Evolutionary conservation across 345 rosid species (phyloP), one percentile per base, ranked within the genome.

Genomic region (Euphorbia pulcherrima): DNA sequence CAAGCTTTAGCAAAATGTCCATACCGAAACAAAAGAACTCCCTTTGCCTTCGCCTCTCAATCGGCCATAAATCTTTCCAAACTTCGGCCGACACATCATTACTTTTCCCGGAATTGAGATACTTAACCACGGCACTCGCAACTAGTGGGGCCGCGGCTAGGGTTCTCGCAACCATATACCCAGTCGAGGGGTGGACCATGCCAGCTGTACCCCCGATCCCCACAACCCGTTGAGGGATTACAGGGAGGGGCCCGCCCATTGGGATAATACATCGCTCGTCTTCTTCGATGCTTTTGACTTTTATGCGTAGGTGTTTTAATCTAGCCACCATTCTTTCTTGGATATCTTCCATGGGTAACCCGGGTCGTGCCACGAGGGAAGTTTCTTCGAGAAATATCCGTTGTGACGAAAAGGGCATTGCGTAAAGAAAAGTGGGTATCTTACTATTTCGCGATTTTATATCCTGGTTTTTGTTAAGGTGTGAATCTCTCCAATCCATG

Each of bases 1-100:
- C 95, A 1, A 91, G 96, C 78, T 91, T 94, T 47, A 94, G 90
- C 72, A 94, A 74, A 68, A 89, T 78, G 79, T 91, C 99, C 99
- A 94, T 94, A n/a, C 99, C 97, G 3, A 94, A 94, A 80, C 99
- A 94, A 85, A 94, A 94, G 86, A 94, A 94, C 65, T 94, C 99
- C 77, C 99, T 81, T 57, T 94, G 99, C 75, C 99, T 85, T 70
- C 97, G 81, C 74, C 97, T 85, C 69, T 89, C 71, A 53, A 89
- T 89, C 26, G 99, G 99, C 99, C 99, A 94, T 70, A 94, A 83
- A 72, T 94, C 92, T 78, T 80, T 84, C 99, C 99, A 94, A 14
- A 94, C 96, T 72, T 84, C 74, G 28, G 86, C 83, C 0, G 99
- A 89, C 70, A 94, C 69, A 20, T 83, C 81, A 71, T 85, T 61